Evolutionary conservation across 495 filamentous ascomycete species (phyloP), one percentile per base, ranked within the genome.

Genomic region (Neurospora cerealis): DNA sequence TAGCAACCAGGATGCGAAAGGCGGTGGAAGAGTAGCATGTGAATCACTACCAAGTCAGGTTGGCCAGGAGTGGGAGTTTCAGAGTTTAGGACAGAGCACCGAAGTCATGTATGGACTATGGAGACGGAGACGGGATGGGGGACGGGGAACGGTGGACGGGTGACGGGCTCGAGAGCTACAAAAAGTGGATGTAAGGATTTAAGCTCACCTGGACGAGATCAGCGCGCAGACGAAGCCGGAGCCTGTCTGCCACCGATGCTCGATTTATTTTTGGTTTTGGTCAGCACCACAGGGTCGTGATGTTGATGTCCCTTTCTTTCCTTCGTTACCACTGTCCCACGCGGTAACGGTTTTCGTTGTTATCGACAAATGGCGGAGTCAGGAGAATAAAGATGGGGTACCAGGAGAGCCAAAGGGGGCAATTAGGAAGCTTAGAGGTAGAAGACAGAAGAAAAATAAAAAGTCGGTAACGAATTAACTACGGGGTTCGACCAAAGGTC

Each of bases 221-320:
- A 87, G 83, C 78, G 28, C 15, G 84, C 87, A 88, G 87, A 88
- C 86, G 86, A 86, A 77, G 77, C 74, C 75, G 74, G 76, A 76
- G 78, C 86, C 86, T 66, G 86, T 83, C 87, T 86, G 86, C 85
- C 80, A 81, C 86, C 85, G 82, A 80, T 78, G 78, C 85, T 86
- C 83, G 80, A 75, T 75, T 76, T 28, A 28, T 28, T 76, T 71
- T 74, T 4, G 2, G 37, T 9, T 38, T 78, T 73, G 71, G 78
- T 78, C 74, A 66, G 28, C 54, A 66, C 54, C 54, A 66, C 54
- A 66, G 3, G 54, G 28, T 66, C 32, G 54, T 66, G 54, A 34
- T 34, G 54, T 66, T 34, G 54, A 66, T 66, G 28, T 66, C 15
- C 54, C 54, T 15, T 66, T 66, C n/a, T n/a, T 66, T 34, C 34